These are phyloP conservation scores for Medicago ruthenica DNA, from an alignment of 306 rosid genomes.

Conservation along the genomic window DNA sequence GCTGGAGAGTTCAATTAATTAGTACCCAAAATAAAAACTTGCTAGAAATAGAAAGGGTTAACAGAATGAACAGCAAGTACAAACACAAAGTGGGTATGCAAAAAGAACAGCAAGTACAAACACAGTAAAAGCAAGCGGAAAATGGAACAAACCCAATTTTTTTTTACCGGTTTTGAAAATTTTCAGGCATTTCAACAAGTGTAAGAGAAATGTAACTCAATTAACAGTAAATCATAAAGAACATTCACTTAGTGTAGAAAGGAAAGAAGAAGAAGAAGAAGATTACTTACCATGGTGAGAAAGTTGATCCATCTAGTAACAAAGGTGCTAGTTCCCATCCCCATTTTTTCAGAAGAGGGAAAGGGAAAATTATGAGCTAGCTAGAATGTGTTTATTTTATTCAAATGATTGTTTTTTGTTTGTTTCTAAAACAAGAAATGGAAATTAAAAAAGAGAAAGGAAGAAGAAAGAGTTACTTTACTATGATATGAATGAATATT, in stretches of 20 bases:
- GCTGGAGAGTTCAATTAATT: neutral
- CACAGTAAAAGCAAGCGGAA: neutral
- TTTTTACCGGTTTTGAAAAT: neutral
- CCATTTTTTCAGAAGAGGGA: slow-evolving; percentile 57
- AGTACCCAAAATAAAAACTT: no score
- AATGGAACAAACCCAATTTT: neutral
- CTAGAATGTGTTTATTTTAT: neutral
- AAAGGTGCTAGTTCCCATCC: slow-evolving; percentile 90
- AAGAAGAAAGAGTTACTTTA: neutral
- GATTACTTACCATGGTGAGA: slow-evolving; percentile 79
- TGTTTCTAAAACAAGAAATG: neutral
- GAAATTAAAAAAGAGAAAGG: neutral
- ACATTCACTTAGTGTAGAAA: no score
- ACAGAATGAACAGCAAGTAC: neutral
- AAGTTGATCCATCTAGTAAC: slow-evolving; percentile 94
- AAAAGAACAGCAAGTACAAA: neutral
- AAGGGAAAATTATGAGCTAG: slow-evolving; percentile 32
- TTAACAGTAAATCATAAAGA: no score
- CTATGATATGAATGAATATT: slow-evolving; percentile 26
- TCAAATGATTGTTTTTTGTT: neutral
- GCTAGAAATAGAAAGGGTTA: slow-evolving; percentile 19
- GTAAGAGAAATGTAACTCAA: neutral
- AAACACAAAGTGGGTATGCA: slow-evolving; percentile 28
- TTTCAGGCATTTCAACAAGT: neutral
- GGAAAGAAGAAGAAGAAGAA: neutral